Conservation (phyloP, 192 early-diverging fungal species). For the Mortierella claussenii region DNA sequence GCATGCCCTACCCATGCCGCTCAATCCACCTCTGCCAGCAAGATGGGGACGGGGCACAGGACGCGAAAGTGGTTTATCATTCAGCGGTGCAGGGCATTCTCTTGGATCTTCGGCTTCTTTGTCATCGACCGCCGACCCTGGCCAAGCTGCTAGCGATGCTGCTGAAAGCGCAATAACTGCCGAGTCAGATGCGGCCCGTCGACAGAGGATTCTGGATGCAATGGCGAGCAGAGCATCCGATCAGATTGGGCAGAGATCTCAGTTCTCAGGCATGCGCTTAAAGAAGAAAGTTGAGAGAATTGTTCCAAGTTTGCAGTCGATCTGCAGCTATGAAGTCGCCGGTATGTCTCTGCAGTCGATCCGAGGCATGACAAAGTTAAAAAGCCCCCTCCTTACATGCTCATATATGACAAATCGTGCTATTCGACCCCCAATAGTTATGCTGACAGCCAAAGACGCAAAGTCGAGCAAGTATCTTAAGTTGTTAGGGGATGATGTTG, state of each 20-base stretch:
- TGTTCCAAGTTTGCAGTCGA: conserved; percentile 41
- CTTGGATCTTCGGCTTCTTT: conserved; percentile 12
- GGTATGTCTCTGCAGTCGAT: too few species aligned
- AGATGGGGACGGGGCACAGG: conserved; percentile 18
- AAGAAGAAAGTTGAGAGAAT: conserved; percentile 10
- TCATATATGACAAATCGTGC: too few species aligned
- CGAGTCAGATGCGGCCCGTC: conserved; percentile 7
- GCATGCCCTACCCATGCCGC: conserved; percentile 37
- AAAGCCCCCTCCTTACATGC: too few species aligned
- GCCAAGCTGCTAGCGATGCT: not conserved
- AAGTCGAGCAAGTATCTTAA: conserved; percentile 18
- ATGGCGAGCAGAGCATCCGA: conserved; percentile 30
- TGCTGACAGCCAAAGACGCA: conserved; percentile 28
- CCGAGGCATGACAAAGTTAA: too few species aligned
- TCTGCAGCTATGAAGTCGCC: conserved; percentile 52
- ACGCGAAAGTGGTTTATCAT: conserved; percentile 25
- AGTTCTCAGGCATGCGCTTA: too few species aligned
- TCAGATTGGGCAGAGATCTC: not conserved
- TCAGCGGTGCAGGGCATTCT: conserved; percentile 40
- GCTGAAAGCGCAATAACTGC: not conserved
- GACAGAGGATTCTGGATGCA: conserved; percentile 43
- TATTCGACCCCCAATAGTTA: not conserved
- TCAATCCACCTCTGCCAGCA: conserved; percentile 13
- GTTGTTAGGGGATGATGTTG: conserved; percentile 18
- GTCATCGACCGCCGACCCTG: not conserved